Evolutionary conservation across 495 filamentous ascomycete genomes (phyloP), one percentile per base, ranked within the genome.

Genomic region (Penicillium ochrochloron): DNA sequence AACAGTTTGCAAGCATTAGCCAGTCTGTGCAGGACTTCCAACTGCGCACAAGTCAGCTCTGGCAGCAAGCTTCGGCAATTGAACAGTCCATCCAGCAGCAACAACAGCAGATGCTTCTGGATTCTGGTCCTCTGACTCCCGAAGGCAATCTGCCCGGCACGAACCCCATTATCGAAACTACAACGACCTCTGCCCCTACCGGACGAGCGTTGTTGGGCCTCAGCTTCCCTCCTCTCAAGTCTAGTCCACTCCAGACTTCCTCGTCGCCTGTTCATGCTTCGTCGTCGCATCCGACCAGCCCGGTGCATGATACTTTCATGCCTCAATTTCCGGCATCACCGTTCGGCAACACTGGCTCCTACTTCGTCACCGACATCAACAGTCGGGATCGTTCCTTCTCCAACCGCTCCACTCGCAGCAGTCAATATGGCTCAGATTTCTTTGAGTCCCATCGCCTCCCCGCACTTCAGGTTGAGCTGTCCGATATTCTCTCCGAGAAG

Each of bases 121-220:
- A 82, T 17, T 73, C 78, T 48, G 81, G 76, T 39, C 76, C 78
- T 21, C 69, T 82, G 25, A 82, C 81, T 25, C 83, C 82, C 25
- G 83, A 85, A 63, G 81, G 80, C 19, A 78, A 80, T 51, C 62
- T 85, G 23, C 81, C 82, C 8, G 81, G 82, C 48, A 83, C 82
- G 9, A 80, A 78, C 57, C 70, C 75, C 59, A 65, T 81, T 25
- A 61, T 70, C 9, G 76, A 81, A 27, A 66, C 66, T n/a, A 63
- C 64, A 42, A 73, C 72, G n/a, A 75, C 73, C 9, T 72, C 69
- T 51, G 73, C 73, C 57, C 69, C 73, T 37, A 76, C 60, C 57
- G 70, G 61, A 56, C 75, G 79, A 55, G 76, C 79, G 44, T 63
- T 80, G 25, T 61, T 81, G 46, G 79, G 76, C 27, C 74, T 80